These are phyloP conservation scores for Ilyonectria sp. DNA, from an alignment of 2,329 filamentous ascomycete genomes.

Conservation along the genomic window DNA sequence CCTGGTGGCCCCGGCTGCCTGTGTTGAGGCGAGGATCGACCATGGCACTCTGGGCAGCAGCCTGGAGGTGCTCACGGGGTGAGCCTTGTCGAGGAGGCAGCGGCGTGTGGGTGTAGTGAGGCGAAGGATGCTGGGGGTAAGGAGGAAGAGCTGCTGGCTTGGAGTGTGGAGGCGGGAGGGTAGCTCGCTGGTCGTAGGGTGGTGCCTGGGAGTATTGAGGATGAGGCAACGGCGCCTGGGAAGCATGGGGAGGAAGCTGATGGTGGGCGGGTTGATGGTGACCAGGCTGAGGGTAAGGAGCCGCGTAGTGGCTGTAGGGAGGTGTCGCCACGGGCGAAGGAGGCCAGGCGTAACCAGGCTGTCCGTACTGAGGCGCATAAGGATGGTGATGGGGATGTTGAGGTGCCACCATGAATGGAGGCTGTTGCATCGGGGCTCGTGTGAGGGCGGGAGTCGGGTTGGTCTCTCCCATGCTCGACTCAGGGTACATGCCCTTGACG, in stretches of 20 bases:
- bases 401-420: slow-evolving; percentile 56
- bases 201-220: slow-evolving; percentile 49
- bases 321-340: slow-evolving; percentile 70
- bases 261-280: slow-evolving; percentile 49
- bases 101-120: slow-evolving; percentile 51
- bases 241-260: slow-evolving; percentile 45
- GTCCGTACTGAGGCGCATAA: slow-evolving; percentile 59
- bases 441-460: slow-evolving; percentile 86
- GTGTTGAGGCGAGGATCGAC: slow-evolving; percentile 56
- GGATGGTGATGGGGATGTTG: slow-evolving; percentile 51
- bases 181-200: slow-evolving; percentile 54
- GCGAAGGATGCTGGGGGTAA: slow-evolving; percentile 51
- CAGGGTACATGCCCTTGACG: slow-evolving; percentile 95
- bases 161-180: slow-evolving; percentile 56
- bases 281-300: slow-evolving; percentile 53
- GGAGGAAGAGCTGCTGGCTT: slow-evolving; percentile 47
- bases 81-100: slow-evolving; percentile 58
- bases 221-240: slow-evolving; percentile 48
- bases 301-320: slow-evolving; percentile 65
- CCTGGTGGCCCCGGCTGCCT: slow-evolving; percentile 57
- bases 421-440: slow-evolving; percentile 75
- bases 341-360: slow-evolving; percentile 67
- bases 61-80: slow-evolving; percentile 61
- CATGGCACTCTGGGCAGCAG: slow-evolving; percentile 59
- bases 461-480: slow-evolving; percentile 91